These are phyloP conservation scores for Thalia dealbata DNA, from an alignment of 176 grass and related monocot species.

Conservation along the genomic window DNA sequence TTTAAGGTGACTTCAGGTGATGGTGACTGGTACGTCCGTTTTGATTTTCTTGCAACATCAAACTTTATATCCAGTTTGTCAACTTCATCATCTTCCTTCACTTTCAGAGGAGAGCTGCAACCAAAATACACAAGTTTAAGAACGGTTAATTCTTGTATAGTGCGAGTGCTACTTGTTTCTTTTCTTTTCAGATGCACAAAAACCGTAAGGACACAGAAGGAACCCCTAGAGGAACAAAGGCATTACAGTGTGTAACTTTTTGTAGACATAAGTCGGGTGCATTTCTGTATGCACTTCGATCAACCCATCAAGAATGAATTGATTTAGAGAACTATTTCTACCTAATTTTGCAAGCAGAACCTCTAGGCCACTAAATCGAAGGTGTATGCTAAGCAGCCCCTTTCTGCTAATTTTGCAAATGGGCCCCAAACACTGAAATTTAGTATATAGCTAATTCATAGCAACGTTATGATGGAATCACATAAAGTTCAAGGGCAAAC, in stretches of 20 bases:
- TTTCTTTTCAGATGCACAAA: not conserved
- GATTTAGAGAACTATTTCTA: not conserved
- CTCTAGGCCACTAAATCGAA: not conserved
- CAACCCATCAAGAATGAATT: not conserved
- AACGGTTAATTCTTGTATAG: not conserved
- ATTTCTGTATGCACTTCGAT: slow-evolving; percentile 1
- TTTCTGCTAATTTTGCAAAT: not conserved
- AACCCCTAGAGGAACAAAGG: not conserved
- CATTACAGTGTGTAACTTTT: not conserved
- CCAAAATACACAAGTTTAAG: not conserved
- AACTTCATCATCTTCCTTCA: slow-evolving; percentile 91
- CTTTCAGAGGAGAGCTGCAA: slow-evolving; percentile 75
- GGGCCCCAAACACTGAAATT: not conserved
- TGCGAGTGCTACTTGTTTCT: too few species aligned
- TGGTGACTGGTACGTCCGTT: slow-evolving; percentile 54
- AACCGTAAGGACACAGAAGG: not conserved
- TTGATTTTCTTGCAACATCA: slow-evolving; percentile 44
- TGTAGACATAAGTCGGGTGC: not conserved
- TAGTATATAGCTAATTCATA: not conserved
- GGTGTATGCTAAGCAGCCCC: not conserved
- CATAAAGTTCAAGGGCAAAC: not conserved
- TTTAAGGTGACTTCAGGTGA: slow-evolving; percentile 88
- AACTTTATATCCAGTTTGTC: slow-evolving; percentile 87
- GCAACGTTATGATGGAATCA: not conserved
- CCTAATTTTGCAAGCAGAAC: not conserved